Base-by-base conservation (phyloP, 305 asterid genomes). In the Rubia balearica region DNA sequence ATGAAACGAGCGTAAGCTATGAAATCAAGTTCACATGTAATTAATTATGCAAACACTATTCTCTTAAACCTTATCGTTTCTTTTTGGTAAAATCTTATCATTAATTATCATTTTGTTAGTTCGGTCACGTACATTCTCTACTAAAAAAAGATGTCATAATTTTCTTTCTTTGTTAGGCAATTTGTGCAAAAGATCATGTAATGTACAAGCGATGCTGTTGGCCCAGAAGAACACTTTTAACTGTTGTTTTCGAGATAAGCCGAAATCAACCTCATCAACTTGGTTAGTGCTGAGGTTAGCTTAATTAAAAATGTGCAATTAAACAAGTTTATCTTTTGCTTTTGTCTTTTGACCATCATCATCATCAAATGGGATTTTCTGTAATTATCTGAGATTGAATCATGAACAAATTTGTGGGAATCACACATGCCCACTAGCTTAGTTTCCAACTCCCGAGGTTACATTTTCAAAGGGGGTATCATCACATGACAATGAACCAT, bases 401-500 rank as follows among this genome's bases (percentile, higher is more conserved):
- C 70, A 17, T 56, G 41, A 51, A n/a, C 38, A 59, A 67, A 62
- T 10, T 63, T 72, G 53, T 55, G 7, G 8, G 61, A 67, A 65
- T 55, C 71, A 73, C 79, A 61, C 67, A 77, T 72, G 76, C 70
- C 65, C 79, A 77, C 85, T 65, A 17, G 59, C 59, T 51, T 51
- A 41, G 36, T 82, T 82, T 65, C 69, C 70, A 69, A 76, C 74
- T 71, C 67, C 79, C 69, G 9, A 42, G 74, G 68, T 63, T 79
- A 56, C 9, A 10, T 62, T 41, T 76, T 49, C n/a, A 38, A 82
- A 76, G 61, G 75, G 78, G 74, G 76, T 83, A 84, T 77, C 81
- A 81, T 78, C 78, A 77, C 84, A 84, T 75, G 82, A 78, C 78
- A 78, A 73, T 74, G 17, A 51, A 9, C 62, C 71, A 40, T 17